A percentile compares a stretch with the other conserved stretches of the same genome.
phyloP scores from a whole-genome alignment of 441 rosid genomes.

The Croton laevigatus region DNA sequence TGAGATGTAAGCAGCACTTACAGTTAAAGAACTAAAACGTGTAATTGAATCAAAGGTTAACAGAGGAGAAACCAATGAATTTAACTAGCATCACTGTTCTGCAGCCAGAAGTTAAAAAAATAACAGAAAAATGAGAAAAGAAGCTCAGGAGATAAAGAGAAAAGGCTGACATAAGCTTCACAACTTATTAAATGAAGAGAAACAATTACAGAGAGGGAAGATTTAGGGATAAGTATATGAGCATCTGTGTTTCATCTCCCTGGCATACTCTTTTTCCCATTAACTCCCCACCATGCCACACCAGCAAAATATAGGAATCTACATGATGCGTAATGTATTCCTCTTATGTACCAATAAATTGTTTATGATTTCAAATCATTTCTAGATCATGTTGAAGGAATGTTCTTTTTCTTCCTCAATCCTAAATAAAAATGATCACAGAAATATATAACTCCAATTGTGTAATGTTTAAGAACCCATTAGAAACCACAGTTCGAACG shows the following conservation, averaged over 20 bases:
- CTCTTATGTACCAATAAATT: background rate
- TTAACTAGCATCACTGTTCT: conserved; percentile 58
- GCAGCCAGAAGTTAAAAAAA: conserved; percentile 4
- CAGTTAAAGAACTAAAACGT: conserved; percentile 23
- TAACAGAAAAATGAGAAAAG: background rate
- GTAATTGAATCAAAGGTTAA: conserved; percentile 32
- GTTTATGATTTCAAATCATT: background rate
- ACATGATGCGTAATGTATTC: background rate
- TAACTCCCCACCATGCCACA: background rate
- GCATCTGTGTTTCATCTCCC: background rate
- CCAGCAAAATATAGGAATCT: background rate
- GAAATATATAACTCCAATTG: background rate
- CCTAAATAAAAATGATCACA: background rate
- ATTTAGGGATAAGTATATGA: background rate
- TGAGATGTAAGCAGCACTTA: conserved; percentile 30
- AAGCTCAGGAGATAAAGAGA: background rate
- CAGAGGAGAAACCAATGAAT: conserved; percentile 49
- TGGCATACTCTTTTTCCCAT: background rate
- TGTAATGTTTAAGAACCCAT: background rate
- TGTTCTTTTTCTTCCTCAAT: background rate
- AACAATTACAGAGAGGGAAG: background rate
- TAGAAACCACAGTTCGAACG: background rate
- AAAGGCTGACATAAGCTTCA: background rate
- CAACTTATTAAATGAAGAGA: background rate
- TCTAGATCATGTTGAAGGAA: background rate